Conservation (phyloP, 2,329 filamentous ascomycete species). For the Penicillium polonicum region DNA sequence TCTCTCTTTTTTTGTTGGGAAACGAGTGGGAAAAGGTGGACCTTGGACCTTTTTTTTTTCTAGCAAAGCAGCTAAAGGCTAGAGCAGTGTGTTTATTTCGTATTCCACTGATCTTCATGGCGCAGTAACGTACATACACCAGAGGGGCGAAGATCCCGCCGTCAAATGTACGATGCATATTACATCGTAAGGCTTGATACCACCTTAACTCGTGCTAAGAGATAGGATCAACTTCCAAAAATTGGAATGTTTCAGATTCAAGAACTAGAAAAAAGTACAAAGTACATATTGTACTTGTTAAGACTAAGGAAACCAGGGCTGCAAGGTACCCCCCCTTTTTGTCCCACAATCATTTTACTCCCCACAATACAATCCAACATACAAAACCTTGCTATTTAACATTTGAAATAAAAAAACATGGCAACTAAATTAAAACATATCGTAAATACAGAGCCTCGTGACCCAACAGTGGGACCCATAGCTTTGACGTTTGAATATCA, state of each 20-base stretch:
- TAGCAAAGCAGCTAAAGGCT: background rate
- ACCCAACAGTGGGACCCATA: background rate
- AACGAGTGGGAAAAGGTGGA: constrained; percentile 19
- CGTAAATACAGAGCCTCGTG: background rate
- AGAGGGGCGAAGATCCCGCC: background rate
- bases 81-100: background rate
- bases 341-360: constrained; percentile 4
- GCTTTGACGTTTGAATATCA: background rate
- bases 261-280: background rate
- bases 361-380: constrained; percentile 1
- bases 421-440: background rate
- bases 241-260: background rate
- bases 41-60: background rate
- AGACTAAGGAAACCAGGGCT: background rate
- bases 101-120: constrained; percentile 14
- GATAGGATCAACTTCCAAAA: background rate
- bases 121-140: background rate
- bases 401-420: background rate
- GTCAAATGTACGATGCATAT: background rate
- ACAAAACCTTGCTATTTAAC: background rate
- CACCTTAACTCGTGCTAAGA: background rate
- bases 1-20: constrained; percentile 7
- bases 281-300: background rate
- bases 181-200: background rate
- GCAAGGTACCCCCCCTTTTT: background rate